phyloP scores from a whole-genome alignment of 306 rosid species.

The Gynostemma pentaphyllum region DNA sequence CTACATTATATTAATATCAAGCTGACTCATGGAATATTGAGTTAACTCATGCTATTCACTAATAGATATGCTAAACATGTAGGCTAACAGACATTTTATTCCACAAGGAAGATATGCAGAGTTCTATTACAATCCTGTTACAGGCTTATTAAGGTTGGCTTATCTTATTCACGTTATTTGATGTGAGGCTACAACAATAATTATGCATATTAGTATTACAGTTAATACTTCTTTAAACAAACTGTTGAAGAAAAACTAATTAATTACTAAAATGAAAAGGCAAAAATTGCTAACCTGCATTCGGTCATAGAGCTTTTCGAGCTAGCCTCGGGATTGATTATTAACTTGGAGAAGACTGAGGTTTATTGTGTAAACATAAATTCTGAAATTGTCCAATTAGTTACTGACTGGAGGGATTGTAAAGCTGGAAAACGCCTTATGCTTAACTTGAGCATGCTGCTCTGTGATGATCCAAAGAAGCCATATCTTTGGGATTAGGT shows the following conservation, averaged over 20 bases:
- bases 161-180: background rate
- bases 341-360: no score
- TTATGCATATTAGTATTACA: background rate
- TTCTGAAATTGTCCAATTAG: no score
- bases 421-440: no score
- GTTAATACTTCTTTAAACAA: background rate
- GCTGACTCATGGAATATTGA: background rate
- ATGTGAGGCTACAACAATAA: background rate
- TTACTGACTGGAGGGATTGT: no score
- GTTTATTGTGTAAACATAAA: no score
- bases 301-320: no score
- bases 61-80: constrained; percentile 11
- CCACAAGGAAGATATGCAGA: constrained; percentile 63
- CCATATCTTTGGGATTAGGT: no score
- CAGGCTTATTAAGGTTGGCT: constrained; percentile 52
- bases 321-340: no score
- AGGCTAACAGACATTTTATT: constrained; percentile 56
- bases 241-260: background rate
- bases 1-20: background rate
- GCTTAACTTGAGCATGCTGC: no score
- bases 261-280: background rate
- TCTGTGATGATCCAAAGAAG: no score
- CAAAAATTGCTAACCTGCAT: no score
- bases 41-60: background rate
- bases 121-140: constrained; percentile 70